phyloP scores from a whole-genome alignment of 1,139 yeast species.

The Pichia sp. region DNA sequence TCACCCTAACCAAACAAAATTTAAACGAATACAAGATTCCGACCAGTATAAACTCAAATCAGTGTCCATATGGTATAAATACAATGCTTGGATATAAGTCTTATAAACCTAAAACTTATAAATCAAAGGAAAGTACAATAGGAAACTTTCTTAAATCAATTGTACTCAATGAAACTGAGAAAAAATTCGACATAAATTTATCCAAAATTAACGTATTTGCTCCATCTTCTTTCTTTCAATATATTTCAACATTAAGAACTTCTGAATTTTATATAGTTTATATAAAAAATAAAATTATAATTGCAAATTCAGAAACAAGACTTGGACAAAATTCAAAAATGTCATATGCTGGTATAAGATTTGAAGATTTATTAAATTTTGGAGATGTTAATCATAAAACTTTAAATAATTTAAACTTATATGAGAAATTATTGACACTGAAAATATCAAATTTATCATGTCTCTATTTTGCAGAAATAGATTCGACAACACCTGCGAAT shows the following conservation, averaged over 20 bases:
- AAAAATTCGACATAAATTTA: not conserved
- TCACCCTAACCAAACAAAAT: slow-evolving; percentile 4
- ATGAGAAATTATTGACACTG: slow-evolving; percentile 6
- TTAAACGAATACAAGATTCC: not conserved
- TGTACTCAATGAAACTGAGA: not conserved
- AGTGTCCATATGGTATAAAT: slow-evolving; percentile 10
- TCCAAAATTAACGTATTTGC: slow-evolving; percentile 4
- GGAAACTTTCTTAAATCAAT: slow-evolving; percentile 4
- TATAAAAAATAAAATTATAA: slow-evolving; percentile 2
- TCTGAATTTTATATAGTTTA: slow-evolving; percentile 12
- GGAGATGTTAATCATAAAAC: slow-evolving; percentile 8
- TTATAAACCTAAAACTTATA: slow-evolving; percentile 11
- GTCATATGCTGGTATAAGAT: slow-evolving; percentile 18
- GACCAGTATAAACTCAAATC: not conserved
- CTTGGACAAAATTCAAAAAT: slow-evolving; percentile 10
- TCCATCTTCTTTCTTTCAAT: slow-evolving; percentile 16
- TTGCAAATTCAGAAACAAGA: slow-evolving; percentile 14
- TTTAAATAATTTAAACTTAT: slow-evolving; percentile 8
- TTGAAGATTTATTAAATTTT: slow-evolving; percentile 16
- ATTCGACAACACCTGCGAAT: slow-evolving; percentile 1
- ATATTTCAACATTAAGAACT: slow-evolving; percentile 1
- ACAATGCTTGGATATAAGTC: slow-evolving; percentile 6
- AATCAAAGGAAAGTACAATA: slow-evolving; percentile 5
- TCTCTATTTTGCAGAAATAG: slow-evolving; percentile 16
- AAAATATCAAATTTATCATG: slow-evolving; percentile 6